Base-by-base conservation (phyloP, 2,329 filamentous ascomycete genomes). In the Microcyclosporella mali region DNA sequence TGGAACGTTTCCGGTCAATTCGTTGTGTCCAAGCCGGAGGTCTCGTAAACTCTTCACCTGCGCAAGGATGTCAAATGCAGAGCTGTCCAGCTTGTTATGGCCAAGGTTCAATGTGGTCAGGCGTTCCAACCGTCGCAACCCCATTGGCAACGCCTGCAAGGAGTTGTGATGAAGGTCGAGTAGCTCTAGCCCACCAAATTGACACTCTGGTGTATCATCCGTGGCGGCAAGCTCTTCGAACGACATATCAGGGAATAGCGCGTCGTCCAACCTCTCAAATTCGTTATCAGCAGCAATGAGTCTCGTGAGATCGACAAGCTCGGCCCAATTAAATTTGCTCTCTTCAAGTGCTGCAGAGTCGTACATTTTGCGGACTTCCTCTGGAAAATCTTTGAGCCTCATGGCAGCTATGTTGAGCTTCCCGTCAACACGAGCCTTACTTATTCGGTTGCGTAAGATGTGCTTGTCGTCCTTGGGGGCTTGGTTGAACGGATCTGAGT, bases 231-330 rank as follows among this genome's bases (percentile, higher is more conserved):
- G 63, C 14, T 77, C 70, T 31, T 75, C 66, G 4, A 62, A 41
- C 17, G 68, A 63, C 15, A 74, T 65, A 55, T 95, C 88, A 0
- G 90, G 89, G 55, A 97, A 95, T 14, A 88, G 71, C 2, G 72
- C 69, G 14, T 92, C 85, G 2, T 80, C 77, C 27, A 97, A 72
- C 25, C 72, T 71, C 56, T 86, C 80, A 36, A 98, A 66, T 57
- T 95, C 86, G 58, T 98, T 97, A 59, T 95, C 88, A 7, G 90
- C 88, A 4, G 85, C 88, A 51, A 92, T 79, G 37, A 97, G 81
- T 47, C 84, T 81, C 1, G 82, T 84, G 34, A 97, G 68, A 59
- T 97, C 90, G 9, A 97, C 87, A 46, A 85, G 84, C 64, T 97
- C 90, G 2, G 88, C 88, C 92, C 92, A 97, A 27, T 82, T 79